phyloP scores from a whole-genome alignment of 2,329 filamentous ascomycete species.

The Furcasterigmium furcatum region DNA sequence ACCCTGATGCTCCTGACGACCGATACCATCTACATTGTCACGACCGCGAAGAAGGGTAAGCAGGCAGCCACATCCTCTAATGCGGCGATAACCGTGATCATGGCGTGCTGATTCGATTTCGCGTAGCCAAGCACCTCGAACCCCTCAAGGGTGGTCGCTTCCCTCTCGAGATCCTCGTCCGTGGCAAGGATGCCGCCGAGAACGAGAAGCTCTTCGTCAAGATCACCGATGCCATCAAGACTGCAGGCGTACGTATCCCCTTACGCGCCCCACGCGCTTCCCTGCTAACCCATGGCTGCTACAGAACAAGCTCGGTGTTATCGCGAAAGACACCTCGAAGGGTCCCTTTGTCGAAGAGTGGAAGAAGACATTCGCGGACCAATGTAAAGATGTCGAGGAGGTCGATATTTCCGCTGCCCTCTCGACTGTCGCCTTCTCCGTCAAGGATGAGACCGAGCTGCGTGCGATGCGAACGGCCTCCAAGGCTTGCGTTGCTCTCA shows the following conservation, averaged over 20 bases:
- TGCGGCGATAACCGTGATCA: too few relatives aligned
- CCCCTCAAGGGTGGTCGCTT: constrained; percentile 89
- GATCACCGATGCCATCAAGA: constrained; percentile 82
- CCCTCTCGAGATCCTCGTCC: constrained; percentile 85
- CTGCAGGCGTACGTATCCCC: constrained; percentile 67
- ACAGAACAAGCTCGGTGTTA: constrained; percentile 84
- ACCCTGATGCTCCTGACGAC: constrained; percentile 90
- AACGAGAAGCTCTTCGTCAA: constrained; percentile 89
- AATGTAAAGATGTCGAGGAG: constrained; percentile 82
- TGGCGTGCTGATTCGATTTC: background rate
- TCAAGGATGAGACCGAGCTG: constrained; percentile 94
- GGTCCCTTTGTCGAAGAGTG: constrained; percentile 96
- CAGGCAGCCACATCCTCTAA: constrained; percentile 1
- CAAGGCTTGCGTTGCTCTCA: constrained; percentile 87
- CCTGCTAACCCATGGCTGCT: constrained; percentile 3
- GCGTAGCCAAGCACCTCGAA: constrained; percentile 85
- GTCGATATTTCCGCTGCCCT: constrained; percentile 82
- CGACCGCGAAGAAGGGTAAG: constrained; percentile 93
- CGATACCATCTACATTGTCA: constrained; percentile 87
- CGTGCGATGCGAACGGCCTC: constrained; percentile 92
- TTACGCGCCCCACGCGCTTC: background rate
- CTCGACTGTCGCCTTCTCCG: constrained; percentile 78
- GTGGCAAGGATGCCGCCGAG: constrained; percentile 86
- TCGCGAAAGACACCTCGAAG: constrained; percentile 78
- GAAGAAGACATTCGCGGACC: constrained; percentile 77